Percentiles rank a stretch among this genome's conserved stretches.
Evolutionary conservation across 164 flowering plant species (phyloP).

Genomic region (Umbellularia californica): DNA sequence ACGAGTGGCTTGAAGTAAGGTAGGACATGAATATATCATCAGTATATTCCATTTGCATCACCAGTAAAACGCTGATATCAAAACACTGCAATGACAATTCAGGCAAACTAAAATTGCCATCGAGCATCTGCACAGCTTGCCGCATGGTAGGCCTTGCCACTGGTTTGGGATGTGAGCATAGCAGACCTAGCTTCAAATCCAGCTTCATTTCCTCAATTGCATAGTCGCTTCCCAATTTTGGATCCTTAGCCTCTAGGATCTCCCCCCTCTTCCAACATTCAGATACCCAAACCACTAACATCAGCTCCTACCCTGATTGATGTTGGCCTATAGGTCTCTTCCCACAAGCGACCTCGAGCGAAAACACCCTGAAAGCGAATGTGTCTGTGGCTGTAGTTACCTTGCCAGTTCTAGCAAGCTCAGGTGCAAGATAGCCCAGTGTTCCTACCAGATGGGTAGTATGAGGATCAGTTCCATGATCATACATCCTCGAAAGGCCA

Average conservation of each 20-base stretch:
- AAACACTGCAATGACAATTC: constrained; percentile 5
- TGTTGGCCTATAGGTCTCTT: constrained; percentile 28
- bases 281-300: constrained; percentile 22
- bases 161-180: constrained; percentile 19
- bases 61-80: not conserved
- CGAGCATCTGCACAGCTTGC: constrained; percentile 20
- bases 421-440: constrained; percentile 14
- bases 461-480: constrained; percentile 14
- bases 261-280: constrained; percentile 17
- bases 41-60: too few species aligned
- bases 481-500: constrained; percentile 15
- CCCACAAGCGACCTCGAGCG: constrained; percentile 20
- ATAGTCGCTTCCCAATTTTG: constrained; percentile 13
- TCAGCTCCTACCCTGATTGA: not conserved
- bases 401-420: constrained; percentile 11
- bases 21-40: not conserved
- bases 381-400: constrained; percentile 15
- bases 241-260: constrained; percentile 16
- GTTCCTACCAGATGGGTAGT: constrained; percentile 15
- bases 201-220: constrained; percentile 16
- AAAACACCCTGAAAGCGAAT: constrained; percentile 12
- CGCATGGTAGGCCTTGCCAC: constrained; percentile 25
- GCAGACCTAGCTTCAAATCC: constrained; percentile 22
- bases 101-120: constrained; percentile 7
- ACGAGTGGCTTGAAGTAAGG: not conserved